These are phyloP conservation scores for Trapa bicornis DNA, from an alignment of 345 rosid species.

Conservation along the genomic window DNA sequence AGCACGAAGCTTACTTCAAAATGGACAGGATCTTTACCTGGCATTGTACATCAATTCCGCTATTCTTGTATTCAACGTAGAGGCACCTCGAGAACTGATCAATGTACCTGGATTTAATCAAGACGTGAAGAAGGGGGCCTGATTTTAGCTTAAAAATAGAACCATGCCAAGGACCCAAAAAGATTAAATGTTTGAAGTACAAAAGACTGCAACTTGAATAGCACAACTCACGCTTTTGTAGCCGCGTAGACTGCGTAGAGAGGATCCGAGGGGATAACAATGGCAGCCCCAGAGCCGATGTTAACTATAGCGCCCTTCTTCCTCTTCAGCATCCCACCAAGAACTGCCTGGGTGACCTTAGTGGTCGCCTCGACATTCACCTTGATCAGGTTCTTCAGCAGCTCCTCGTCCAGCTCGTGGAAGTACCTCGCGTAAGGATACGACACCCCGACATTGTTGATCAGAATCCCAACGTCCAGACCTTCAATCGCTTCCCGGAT, in stretches of 20 bases:
- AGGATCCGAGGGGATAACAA: constrained; percentile 87
- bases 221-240: constrained; percentile 58
- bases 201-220: neutral
- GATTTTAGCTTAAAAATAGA: too few relatives aligned
- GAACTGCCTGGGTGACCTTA: constrained; percentile 76
- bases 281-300: constrained; percentile 91
- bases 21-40: constrained; percentile 12
- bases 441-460: constrained; percentile 85
- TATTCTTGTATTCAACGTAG: constrained; percentile 79
- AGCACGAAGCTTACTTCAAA: neutral
- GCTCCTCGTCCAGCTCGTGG: constrained; percentile 71
- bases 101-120: constrained; percentile 39
- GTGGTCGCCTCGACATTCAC: constrained; percentile 88
- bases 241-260: constrained; percentile 89
- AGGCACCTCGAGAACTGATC: constrained; percentile 88
- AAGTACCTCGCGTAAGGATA: constrained; percentile 91
- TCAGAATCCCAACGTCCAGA: constrained; percentile 66
- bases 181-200: neutral
- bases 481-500: constrained; percentile 59
- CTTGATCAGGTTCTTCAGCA: constrained; percentile 51
- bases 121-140: neutral
- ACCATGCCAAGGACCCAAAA: neutral
- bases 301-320: constrained; percentile 87
- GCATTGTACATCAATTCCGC: constrained; percentile 57
- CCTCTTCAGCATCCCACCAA: constrained; percentile 70